Evolutionary conservation across 176 grass and related monocot species (phyloP), one percentile per base, ranked within the genome.

Genomic region (Leersia perrieri): DNA sequence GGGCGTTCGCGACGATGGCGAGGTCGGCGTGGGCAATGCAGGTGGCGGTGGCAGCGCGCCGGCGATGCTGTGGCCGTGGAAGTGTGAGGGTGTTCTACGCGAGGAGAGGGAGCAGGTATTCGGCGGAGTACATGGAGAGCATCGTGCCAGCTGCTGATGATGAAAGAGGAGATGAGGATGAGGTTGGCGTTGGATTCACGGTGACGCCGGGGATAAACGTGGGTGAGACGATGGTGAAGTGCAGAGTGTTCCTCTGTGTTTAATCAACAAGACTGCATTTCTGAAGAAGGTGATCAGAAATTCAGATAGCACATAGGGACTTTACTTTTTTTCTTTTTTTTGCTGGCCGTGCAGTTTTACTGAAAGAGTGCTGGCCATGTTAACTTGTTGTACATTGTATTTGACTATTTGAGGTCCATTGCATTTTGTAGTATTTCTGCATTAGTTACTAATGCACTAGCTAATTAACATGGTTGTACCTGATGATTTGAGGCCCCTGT

Each of bases 21-120:
- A 82, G 68, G 79, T 44, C 55, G 49, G 26, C 57, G 27, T 72
- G 79, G 79, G 79, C 79, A 28, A 51, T 82, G 11, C 67, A 10
- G 10, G 53, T 81, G 35, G 28, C 3, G 25, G 5, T 30, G 66
- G n/a, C 33, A 15, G 10, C 67, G 53, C 53, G 11, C 6, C n/a
- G 53, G 3, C 5, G 53, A 11, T 35, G 33, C 20, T 5, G 0
- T 0, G 45, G 3, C 4, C 47, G 5, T 51, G 47, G 47, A 51
- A 10, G 33, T 5, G 29, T 42, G 0, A 70, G 26, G 7, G 3
- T 72, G 79, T 82, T 72, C 12, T 72, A 63, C 7, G 79, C 79
- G 7, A 42, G 68, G 28, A 33, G 28, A n/a, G 68, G 68, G 68
- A 73, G 79, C 55, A 0, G 7, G 36, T 72, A 45, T 55, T 11